A percentile compares a stretch with the other conserved stretches of the same genome.
Evolutionary conservation across 768 basidiomycete genomes (phyloP).

Genomic region (Candolleomyces aberdarensis): DNA sequence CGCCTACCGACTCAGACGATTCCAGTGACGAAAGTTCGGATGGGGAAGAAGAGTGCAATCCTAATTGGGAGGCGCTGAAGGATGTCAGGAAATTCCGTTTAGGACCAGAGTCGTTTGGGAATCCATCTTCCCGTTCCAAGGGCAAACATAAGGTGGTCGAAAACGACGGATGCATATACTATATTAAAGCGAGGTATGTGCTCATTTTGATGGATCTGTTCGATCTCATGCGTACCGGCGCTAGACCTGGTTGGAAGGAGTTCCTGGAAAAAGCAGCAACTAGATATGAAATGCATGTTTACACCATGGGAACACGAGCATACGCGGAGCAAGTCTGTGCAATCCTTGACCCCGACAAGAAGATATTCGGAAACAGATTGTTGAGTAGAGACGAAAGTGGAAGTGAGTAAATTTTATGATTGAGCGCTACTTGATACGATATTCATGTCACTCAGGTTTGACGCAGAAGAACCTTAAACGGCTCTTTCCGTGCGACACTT

Average conservation of each 20-base stretch:
- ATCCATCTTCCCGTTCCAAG: conserved; percentile 40
- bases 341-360: conserved; percentile 87
- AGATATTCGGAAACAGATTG: conserved; percentile 82
- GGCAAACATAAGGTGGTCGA: conserved; percentile 66
- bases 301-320: conserved; percentile 98
- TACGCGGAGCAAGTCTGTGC: conserved; percentile 96
- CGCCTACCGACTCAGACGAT: conserved; percentile 30
- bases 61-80: conserved; percentile 88
- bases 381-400: conserved; percentile 95
- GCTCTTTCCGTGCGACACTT: conserved; percentile 94
- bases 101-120: conserved; percentile 70
- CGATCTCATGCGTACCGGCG: conserved; percentile 8
- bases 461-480: conserved; percentile 91
- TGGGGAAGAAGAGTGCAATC: conserved; percentile 70
- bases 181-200: conserved; percentile 91
- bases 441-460: conserved; percentile 50
- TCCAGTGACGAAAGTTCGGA: conserved; percentile 39
- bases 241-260: conserved; percentile 74
- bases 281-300: conserved; percentile 98
- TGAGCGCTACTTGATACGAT: conserved; percentile 8
- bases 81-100: conserved; percentile 90
- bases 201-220: conserved; percentile 7
- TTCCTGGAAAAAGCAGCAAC: conserved; percentile 71
- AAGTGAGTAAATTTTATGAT: conserved; percentile 52
- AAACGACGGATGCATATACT: conserved; percentile 89